Evolutionary conservation across 2,329 filamentous ascomycete genomes (phyloP), one percentile per base, ranked within the genome.

Genomic region (Pseudogymnoascus sp.): DNA sequence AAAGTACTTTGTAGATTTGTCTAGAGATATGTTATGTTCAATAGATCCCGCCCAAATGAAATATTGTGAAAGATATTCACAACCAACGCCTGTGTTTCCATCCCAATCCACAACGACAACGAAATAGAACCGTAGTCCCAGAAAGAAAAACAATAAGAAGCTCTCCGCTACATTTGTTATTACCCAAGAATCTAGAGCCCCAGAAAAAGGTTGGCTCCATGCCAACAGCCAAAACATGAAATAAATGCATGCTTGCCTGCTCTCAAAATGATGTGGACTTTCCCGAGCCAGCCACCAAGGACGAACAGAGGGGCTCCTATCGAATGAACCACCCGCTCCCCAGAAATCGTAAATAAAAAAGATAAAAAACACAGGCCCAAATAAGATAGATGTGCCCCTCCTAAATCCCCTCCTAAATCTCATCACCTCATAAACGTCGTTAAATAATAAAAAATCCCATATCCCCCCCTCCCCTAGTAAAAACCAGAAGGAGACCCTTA

Each of bases 401-500:
- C n/a, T n/a, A n/a, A n/a, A 53, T 53, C 46, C 46, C 46, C 26
- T 31, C 14, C 43, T 16, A 28, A 28, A 50, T 31, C 46, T 33
- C 46, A 53, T 53, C 14, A 53, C 46, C 46, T 53, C 46, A 56
- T 56, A 33, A 56, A 56, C 33, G 46, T 56, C 46, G 46, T 56
- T 33, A 56, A 56, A 56, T 50, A 50, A 7, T 26, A 24, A 53
- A 31, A 31, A 31, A 33, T 19, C 46, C 46, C 24, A 56, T 16
- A 31, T 31, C 10, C 24, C 46, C 24, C 26, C 46, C 46, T 56
- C 46, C 46, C 26, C 26, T 31, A 56, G 26, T 33, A 56, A 56
- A 56, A 56, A 19, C 46, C 46, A 56, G 46, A 19, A n/a, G 46
- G 43, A 50, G 43, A 28, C 7, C 43, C 22, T 24, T 28, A 8